Evolutionary conservation across 768 basidiomycete genomes (phyloP).

Genomic region (Cyathus striatus): DNA sequence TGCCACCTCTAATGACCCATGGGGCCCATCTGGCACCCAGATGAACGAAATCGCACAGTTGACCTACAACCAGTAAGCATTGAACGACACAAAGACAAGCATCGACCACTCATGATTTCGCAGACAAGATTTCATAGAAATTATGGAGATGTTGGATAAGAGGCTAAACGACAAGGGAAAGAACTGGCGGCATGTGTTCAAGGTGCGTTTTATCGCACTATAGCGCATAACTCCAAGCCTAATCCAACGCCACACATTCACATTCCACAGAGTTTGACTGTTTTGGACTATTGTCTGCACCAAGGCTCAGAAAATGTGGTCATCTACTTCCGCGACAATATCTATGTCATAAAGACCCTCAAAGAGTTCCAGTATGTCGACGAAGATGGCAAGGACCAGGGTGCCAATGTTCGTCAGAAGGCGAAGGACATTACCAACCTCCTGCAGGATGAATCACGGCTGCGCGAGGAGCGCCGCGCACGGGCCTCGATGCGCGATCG

Average conservation of each 20-base stretch:
- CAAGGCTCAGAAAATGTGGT: conserved; percentile 98
- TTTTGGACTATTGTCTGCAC: conserved; percentile 94
- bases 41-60: conserved; percentile 99
- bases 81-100: neutral
- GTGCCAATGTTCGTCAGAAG: conserved; percentile 95
- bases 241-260: conserved; percentile 3
- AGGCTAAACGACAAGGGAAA: conserved; percentile 98
- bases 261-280: conserved; percentile 66
- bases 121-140: conserved; percentile 94
- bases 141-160: conserved; percentile 99
- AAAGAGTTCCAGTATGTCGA: conserved; percentile 98
- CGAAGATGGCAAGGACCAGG: conserved; percentile 94
- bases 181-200: conserved; percentile 99
- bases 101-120: neutral
- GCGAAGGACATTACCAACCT: conserved; percentile 98
- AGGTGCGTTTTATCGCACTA: conserved; percentile 47
- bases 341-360: conserved; percentile 97
- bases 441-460: conserved; percentile 77
- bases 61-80: conserved; percentile 85
- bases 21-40: conserved; percentile 95
- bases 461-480: conserved; percentile 79
- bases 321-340: conserved; percentile 95
- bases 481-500: conserved; percentile 93
- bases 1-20: conserved; percentile 96
- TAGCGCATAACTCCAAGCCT: too few relatives aligned